Evolutionary conservation across 441 rosid species (phyloP).

Genomic region (Monsonia emarginata): DNA sequence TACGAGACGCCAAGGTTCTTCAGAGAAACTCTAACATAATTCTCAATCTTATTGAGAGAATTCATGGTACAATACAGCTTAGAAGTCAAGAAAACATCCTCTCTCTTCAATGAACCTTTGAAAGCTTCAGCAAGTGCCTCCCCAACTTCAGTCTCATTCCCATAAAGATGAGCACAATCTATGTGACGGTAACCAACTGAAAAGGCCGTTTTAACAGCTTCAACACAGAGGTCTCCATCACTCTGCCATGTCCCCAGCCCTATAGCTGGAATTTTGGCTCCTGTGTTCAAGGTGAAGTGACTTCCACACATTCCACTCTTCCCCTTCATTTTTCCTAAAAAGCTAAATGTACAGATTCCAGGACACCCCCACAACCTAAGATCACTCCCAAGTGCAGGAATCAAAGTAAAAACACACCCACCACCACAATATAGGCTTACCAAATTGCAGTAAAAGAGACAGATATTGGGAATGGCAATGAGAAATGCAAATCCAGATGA

Average conservation of each 20-base stretch:
- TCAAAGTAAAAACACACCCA: neutral
- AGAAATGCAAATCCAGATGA: no score
- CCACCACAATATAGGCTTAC: neutral
- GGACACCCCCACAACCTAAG: neutral
- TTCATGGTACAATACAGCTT: neutral
- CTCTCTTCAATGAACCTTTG: neutral
- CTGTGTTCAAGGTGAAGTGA: neutral
- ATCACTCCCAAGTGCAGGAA: neutral
- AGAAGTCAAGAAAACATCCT: neutral
- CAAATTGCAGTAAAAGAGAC: neutral
- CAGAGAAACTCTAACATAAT: neutral
- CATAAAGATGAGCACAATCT: neutral
- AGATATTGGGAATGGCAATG: neutral
- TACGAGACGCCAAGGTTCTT: neutral
- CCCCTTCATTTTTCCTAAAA: neutral
- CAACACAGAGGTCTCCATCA: neutral
- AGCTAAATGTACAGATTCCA: no score
- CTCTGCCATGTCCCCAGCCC: neutral
- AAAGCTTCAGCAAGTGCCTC: neutral
- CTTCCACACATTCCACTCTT: neutral
- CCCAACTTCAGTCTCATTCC: neutral
- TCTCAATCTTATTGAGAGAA: neutral
- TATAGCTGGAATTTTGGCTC: neutral
- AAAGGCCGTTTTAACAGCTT: neutral
- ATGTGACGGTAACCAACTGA: neutral